Evolutionary conservation across 208 protist genomes (phyloP).

Genomic region (Balamuthia mandrillaris): DNA sequence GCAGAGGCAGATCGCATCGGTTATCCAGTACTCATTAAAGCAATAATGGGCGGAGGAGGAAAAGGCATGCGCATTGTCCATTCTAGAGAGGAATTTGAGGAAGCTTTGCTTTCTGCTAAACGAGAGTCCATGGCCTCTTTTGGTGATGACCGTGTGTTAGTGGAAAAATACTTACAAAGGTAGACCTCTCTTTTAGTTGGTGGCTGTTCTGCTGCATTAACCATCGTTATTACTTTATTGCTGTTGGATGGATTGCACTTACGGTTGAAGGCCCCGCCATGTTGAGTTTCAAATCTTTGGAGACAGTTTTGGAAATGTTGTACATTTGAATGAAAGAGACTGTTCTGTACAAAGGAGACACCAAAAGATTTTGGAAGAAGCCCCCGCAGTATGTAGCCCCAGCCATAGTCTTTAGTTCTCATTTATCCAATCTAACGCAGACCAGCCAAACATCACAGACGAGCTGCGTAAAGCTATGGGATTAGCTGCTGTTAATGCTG

Average conservation of each 20-base stretch:
- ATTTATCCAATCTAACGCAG: too few relatives aligned
- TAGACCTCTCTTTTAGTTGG: too few relatives aligned
- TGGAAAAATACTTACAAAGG: conserved; percentile 61
- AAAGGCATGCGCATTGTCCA: conserved; percentile 68
- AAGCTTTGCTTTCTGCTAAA: conserved; percentile 73
- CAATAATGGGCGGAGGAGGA: conserved; percentile 82
- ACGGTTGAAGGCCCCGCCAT: too few relatives aligned
- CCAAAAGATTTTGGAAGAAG: conserved; percentile 81
- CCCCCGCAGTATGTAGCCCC: conserved; percentile 58
- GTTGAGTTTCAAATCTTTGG: conserved; percentile 90
- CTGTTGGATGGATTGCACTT: too few relatives aligned
- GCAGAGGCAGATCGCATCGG: conserved; percentile 63
- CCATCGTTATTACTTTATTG: too few relatives aligned
- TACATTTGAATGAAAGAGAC: conserved; percentile 75
- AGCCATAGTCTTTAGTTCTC: too few relatives aligned
- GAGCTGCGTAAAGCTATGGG: conserved; percentile 71
- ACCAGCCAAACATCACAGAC: conserved; percentile 58
- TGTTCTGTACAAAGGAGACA: conserved; percentile 81
- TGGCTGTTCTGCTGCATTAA: too few relatives aligned
- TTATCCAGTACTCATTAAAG: conserved; percentile 95
- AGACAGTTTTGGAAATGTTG: conserved; percentile 76
- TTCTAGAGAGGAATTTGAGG: conserved; percentile 78
- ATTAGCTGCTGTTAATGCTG: conserved; percentile 69
- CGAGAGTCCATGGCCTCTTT: conserved; percentile 85
- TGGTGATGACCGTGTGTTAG: conserved; percentile 76